A percentile compares a stretch with the other conserved stretches of the same genome.
These are phyloP conservation scores for Pythium diclinum DNA, from an alignment of 352 stramenopile species.

Conservation along the genomic window DNA sequence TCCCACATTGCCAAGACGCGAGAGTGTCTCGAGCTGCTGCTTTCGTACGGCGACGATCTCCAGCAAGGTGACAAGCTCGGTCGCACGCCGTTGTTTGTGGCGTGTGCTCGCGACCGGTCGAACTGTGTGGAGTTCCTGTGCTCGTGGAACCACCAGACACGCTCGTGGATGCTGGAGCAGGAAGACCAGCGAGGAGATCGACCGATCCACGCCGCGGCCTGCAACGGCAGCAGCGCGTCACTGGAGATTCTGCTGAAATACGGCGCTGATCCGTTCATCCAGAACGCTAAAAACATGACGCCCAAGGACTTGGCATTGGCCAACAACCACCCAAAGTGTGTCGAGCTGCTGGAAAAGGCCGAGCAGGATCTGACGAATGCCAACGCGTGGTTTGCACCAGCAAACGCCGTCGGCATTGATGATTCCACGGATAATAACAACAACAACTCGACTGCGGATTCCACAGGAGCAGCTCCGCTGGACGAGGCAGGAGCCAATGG, in stretches of 20 bases:
- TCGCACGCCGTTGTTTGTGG: constrained; percentile 62
- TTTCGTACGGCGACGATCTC: constrained; percentile 56
- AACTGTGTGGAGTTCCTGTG: constrained; percentile 60
- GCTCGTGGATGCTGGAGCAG: constrained; percentile 68
- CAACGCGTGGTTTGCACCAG: constrained; percentile 51
- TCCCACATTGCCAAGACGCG: constrained; percentile 58
- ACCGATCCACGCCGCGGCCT: constrained; percentile 58
- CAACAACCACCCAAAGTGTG: constrained; percentile 47
- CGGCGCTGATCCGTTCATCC: constrained; percentile 42
- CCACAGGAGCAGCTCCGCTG: not conserved
- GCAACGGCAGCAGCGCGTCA: constrained; percentile 49
- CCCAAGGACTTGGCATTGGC: constrained; percentile 43
- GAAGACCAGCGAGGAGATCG: constrained; percentile 58
- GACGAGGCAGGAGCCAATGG: constrained; percentile 11
- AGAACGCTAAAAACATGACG: constrained; percentile 49
- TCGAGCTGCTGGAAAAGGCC: constrained; percentile 40
- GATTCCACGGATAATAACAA: constrained; percentile 9
- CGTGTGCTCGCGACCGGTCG: constrained; percentile 49
- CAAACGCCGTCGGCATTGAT: constrained; percentile 33
- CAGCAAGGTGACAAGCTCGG: constrained; percentile 65
- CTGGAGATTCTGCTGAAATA: constrained; percentile 47
- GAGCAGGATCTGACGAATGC: constrained; percentile 40
- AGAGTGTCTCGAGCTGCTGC: constrained; percentile 48
- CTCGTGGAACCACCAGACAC: constrained; percentile 57
- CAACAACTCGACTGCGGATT: constrained; percentile 10